These are phyloP conservation scores for Silene conica DNA, from an alignment of 148 eudicot genomes.

Conservation along the genomic window DNA sequence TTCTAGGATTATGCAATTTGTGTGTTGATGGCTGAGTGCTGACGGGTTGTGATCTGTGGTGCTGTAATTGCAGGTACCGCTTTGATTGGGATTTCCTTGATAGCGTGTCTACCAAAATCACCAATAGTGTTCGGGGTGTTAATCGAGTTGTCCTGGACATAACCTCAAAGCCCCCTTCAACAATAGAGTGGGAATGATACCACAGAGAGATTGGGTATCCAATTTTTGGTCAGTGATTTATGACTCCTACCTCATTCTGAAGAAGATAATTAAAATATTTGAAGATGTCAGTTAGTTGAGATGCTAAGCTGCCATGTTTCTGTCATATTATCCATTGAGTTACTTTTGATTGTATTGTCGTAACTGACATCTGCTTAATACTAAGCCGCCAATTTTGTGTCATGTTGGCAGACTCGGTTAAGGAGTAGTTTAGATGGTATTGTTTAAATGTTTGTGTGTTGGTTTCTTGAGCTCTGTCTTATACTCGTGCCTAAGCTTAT, in stretches of 20 bases:
- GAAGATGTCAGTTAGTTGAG: not conserved
- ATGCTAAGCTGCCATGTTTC: not conserved
- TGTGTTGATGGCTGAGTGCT: not conserved
- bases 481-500: too few relatives aligned
- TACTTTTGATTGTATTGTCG: too few relatives aligned
- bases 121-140: constrained; percentile 79
- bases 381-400: too few relatives aligned
- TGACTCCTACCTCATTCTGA: not conserved
- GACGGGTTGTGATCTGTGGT: not conserved
- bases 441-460: too few relatives aligned
- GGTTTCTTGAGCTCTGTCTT: too few relatives aligned
- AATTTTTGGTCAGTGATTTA: constrained; percentile 15
- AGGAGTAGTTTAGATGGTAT: too few relatives aligned
- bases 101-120: constrained; percentile 69
- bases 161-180: constrained; percentile 98
- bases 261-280: not conserved
- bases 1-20: not conserved
- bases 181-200: constrained; percentile 90
- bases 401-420: too few relatives aligned
- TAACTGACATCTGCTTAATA: too few relatives aligned
- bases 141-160: constrained; percentile 89
- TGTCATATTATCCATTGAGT: too few relatives aligned
- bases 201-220: not conserved
- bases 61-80: constrained; percentile 57
- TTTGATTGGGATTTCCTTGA: constrained; percentile 80